phyloP scores from a whole-genome alignment of 83 land plant genomes.

The Isoetes engelmannii region DNA sequence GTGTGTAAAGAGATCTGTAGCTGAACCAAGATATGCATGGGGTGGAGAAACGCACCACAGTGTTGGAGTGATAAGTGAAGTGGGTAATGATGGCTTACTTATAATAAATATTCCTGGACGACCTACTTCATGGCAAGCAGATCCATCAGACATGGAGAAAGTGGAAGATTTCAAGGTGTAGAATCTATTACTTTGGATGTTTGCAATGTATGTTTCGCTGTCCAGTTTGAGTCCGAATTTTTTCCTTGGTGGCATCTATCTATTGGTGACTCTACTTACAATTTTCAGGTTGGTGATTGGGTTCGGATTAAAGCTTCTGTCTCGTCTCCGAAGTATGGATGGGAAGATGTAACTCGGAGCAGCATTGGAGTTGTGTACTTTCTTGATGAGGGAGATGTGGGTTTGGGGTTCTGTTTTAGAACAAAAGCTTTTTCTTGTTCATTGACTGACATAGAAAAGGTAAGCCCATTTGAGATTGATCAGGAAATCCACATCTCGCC shows the following conservation, averaged over 20 bases:
- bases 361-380: slow-evolving; percentile 79
- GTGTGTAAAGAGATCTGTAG: slow-evolving; percentile 90
- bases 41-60: slow-evolving; percentile 98
- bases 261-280: background rate
- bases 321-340: slow-evolving; percentile 91
- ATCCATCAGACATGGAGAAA: slow-evolving; percentile 95
- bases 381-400: slow-evolving; percentile 87
- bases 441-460: slow-evolving; percentile 85
- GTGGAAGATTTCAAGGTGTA: slow-evolving; percentile 81
- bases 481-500: slow-evolving; percentile 71
- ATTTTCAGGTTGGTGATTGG: slow-evolving; percentile 82
- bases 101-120: slow-evolving; percentile 78
- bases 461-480: slow-evolving; percentile 69
- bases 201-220: no score
- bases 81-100: slow-evolving; percentile 76
- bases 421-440: slow-evolving; percentile 80
- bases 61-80: slow-evolving; percentile 75
- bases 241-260: background rate
- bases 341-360: slow-evolving; percentile 77
- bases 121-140: slow-evolving; percentile 90
- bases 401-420: slow-evolving; percentile 79
- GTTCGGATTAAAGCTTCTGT: slow-evolving; percentile 83
- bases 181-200: background rate
- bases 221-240: no score
- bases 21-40: slow-evolving; percentile 96